A percentile compares a stretch with the other conserved stretches of the same genome.
phyloP scores from a whole-genome alignment of 1,284 basidiomycete genomes.

The Boletus sp. region DNA sequence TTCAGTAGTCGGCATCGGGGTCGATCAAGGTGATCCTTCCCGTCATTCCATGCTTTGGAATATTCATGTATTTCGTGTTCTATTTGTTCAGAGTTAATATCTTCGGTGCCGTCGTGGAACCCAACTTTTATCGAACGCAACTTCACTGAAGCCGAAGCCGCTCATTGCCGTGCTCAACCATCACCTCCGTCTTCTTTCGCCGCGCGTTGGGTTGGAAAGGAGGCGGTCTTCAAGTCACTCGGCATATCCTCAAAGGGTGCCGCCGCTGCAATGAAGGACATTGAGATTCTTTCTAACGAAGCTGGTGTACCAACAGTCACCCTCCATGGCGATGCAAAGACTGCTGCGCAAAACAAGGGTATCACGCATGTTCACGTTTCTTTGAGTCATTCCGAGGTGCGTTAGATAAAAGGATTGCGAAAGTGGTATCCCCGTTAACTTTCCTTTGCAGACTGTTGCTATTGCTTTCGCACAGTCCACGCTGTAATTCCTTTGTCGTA shows the following conservation, averaged over 20 bases:
- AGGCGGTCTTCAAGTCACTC: constrained; percentile 98
- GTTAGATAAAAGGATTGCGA: constrained; percentile 28
- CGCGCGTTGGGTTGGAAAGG: constrained; percentile 96
- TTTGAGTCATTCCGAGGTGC: constrained; percentile 86
- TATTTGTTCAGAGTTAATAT: constrained; percentile 75
- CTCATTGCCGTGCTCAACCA: constrained; percentile 86
- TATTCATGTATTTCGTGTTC: constrained; percentile 12
- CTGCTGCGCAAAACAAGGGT: constrained; percentile 70
- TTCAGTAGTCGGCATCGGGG: constrained; percentile 70
- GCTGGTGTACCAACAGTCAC: constrained; percentile 69
- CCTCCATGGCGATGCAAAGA: constrained; percentile 80
- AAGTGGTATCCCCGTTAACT: constrained; percentile 12
- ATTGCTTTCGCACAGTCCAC: constrained; percentile 78
- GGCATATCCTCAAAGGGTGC: constrained; percentile 89
- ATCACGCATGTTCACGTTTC: constrained; percentile 79
- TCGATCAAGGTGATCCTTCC: constrained; percentile 66
- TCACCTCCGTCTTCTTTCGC: constrained; percentile 89
- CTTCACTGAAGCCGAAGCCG: constrained; percentile 87
- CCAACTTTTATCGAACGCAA: constrained; percentile 89
- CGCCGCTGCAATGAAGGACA: constrained; percentile 90
- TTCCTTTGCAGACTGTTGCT: constrained; percentile 57
- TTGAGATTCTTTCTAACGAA: constrained; percentile 84
- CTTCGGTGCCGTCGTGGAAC: constrained; percentile 86
- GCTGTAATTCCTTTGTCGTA: constrained; percentile 13
- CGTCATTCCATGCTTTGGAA: constrained; percentile 2